These are phyloP conservation scores for Arabis alpina DNA, from an alignment of 345 rosid genomes.

Conservation along the genomic window DNA sequence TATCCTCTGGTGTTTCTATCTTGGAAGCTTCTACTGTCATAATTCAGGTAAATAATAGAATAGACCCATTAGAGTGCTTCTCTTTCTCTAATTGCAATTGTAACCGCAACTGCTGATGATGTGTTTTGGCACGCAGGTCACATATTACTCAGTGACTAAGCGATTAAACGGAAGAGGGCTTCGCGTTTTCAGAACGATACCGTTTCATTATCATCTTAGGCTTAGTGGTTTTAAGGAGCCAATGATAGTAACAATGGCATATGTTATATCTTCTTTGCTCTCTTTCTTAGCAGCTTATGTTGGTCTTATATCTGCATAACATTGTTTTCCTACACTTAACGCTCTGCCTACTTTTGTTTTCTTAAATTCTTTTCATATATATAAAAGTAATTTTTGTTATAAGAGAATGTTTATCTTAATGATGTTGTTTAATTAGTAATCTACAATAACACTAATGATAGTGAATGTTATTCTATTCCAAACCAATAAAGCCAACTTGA, in stretches of 20 bases:
- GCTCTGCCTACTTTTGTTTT: constrained; percentile 16
- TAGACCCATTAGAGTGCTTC: neutral
- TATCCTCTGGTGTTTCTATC: constrained; percentile 76
- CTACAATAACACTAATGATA: no score
- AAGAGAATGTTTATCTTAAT: no score
- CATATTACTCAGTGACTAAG: constrained; percentile 37
- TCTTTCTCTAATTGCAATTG: neutral
- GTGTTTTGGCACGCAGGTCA: constrained; percentile 27
- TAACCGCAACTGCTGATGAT: neutral
- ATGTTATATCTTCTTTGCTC: constrained; percentile 41
- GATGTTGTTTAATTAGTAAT: no score
- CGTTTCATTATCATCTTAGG: constrained; percentile 45
- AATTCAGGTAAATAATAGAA: constrained; percentile 58
- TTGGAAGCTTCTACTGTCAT: constrained; percentile 67
- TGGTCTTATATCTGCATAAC: constrained; percentile 42
- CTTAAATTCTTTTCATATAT: neutral
- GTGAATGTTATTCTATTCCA: no score
- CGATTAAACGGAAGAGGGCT: constrained; percentile 38
- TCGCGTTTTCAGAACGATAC: constrained; percentile 35
- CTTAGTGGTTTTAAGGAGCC: constrained; percentile 41
- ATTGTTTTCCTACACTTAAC: neutral
- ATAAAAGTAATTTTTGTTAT: no score
- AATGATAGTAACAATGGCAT: constrained; percentile 39
- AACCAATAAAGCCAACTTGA: no score
- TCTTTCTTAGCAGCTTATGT: constrained; percentile 43